Base-by-base conservation (phyloP, 1,284 basidiomycete genomes). In the Cryptococcus maquisensis region DNA sequence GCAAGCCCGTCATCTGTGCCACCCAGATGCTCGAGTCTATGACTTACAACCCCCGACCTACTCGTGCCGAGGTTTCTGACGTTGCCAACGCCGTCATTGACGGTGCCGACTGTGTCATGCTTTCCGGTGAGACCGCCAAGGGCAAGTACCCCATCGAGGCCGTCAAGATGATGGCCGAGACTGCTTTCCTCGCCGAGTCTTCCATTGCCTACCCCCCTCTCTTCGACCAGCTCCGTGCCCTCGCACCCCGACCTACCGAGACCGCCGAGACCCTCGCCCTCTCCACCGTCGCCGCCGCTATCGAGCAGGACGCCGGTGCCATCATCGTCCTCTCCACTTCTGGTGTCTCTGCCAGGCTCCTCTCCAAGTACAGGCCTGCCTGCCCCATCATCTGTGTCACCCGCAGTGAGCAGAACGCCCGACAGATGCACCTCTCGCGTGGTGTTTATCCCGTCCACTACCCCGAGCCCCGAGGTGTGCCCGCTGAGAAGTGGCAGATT, bases 21-120 rank as follows among this genome's bases (percentile, higher is more conserved):
- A 99, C 96, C 18, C 96, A 99, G 79, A 98, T 99, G 96, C 86
- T 99, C 67, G 96, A 99, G 86, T 94, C 91, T 12, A 96, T 95
- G 92, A 95, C 93, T 57, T 89, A 90, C 81, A 98, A 97, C 82
- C 94, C 94, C 55, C 83, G 93, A 61, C 93, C 93, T 36, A 97
- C 93, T 64, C 92, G 94, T 77, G 93, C 93, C 46, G 93, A 97
- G 80, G 84, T 98, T 59, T 96, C 92, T 70, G 94, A 98, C 74
- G 93, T 98, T 51, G 93, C 94, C 65, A 98, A 98, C 78, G 93
- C 93, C 61, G 93, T 98, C 50, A 84, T 98, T 51, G 93, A 98
- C 73, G 94, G 93, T 59, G 85, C 94, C 28, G 93, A 98, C 81
- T 97, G 94, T 79, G 93, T 98, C 75, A 98, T 98, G 93, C 81